Evolutionary conservation across 352 stramenopile genomes (phyloP), one percentile per base, ranked within the genome.

Genomic region (Pythium volutum): DNA sequence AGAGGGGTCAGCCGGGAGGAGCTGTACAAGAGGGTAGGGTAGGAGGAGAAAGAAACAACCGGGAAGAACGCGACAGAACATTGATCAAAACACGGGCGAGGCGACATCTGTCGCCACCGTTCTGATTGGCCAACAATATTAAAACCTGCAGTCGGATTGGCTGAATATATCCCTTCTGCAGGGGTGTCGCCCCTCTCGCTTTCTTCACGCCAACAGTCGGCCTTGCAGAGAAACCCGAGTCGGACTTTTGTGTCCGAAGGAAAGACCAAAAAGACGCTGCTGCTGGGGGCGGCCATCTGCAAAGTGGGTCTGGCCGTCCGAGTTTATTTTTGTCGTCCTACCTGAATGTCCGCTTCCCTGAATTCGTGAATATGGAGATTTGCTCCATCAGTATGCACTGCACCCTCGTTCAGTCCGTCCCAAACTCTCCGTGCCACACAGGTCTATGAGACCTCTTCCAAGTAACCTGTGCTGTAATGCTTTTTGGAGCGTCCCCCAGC

Each of bases 11-110:
- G 20, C 31, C 22, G 3, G 12, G 16, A 33, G 0, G 33, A 20
- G 34, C 15, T 31, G 23, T 14, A 29, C n/a, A 25, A 34, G 29
- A 15, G 55, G 47, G 23, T 64, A 55, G 56, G 56, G 56, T 55
- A 50, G 46, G 46, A 50, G 46, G 22, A n/a, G n/a, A 53, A 64
- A 65, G 31, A 53, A 65, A 59, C 48, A 54, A 54, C 39, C 48
- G 22, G 18, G 11, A 58, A 65, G 61, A 67, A 67, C 61, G 61
- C 61, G 61, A 67, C 61, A 62, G 53, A 67, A 67, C 61, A 67
- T 67, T 46, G 48, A 45, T 4, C 14, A 62, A 34, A 67, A 60
- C 59, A 61, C 12, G 31, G 59, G 61, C 15, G 52, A 39, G 61
- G 61, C 52, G 61, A 67, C 61, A 56, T 67, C 45, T 29, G 15